A percentile compares a stretch with the other conserved stretches of the same genome.
phyloP scores from a whole-genome alignment of 331 rosid genomes.

The Prunus yedoensis region DNA sequence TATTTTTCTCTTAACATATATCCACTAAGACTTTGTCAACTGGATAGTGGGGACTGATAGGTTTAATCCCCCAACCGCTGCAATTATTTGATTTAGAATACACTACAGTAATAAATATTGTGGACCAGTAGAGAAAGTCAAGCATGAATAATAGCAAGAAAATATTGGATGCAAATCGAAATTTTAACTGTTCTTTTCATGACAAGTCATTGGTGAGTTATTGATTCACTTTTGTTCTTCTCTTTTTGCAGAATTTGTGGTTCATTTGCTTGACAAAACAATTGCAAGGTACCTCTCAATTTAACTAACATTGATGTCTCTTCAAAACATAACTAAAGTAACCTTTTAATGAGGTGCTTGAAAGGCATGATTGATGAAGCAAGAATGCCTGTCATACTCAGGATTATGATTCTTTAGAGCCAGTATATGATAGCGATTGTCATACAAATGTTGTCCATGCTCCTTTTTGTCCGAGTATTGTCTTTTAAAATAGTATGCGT shows the following conservation, averaged over 20 bases:
- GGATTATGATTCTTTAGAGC: background rate
- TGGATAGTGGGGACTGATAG: background rate
- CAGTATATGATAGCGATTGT: background rate
- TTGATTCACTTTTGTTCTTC: constrained; percentile 21
- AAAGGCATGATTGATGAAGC: background rate
- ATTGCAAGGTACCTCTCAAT: constrained; percentile 68
- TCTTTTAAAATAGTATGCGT: too few relatives aligned
- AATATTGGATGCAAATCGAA: background rate
- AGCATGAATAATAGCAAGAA: constrained; percentile 1
- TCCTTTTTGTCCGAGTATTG: background rate
- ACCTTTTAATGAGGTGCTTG: background rate
- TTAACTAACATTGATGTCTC: constrained; percentile 21
- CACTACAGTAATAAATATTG: background rate
- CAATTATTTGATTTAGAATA: background rate
- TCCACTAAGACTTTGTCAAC: background rate
- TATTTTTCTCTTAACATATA: background rate
- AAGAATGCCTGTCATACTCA: background rate
- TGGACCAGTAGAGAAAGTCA: background rate
- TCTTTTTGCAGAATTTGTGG: constrained; percentile 66
- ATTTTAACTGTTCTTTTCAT: constrained; percentile 4
- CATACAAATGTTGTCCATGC: background rate
- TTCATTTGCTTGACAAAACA: constrained; percentile 71
- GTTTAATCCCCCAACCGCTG: background rate
- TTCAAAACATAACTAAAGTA: background rate
- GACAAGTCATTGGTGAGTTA: background rate